These are phyloP conservation scores for Aspergillus eucalypticola DNA, from an alignment of 2,329 filamentous ascomycete genomes.

Conservation along the genomic window DNA sequence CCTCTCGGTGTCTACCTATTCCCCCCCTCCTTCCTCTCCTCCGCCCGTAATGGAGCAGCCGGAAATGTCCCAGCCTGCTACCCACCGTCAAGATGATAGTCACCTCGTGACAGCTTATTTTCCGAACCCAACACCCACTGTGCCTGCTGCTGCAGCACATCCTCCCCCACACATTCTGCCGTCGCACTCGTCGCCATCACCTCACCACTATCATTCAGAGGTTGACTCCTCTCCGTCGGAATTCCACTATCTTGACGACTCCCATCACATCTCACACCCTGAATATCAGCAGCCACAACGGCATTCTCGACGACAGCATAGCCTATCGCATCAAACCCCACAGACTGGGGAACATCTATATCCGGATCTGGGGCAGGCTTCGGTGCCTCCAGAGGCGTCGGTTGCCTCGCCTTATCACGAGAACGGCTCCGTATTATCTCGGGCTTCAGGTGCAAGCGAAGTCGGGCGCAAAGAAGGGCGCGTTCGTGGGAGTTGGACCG, in stretches of 20 bases:
- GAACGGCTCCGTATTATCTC: constrained; percentile 24
- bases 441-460: constrained; percentile 29
- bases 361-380: constrained; percentile 18
- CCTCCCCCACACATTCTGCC: constrained; percentile 12
- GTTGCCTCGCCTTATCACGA: constrained; percentile 25
- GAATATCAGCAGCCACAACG: constrained; percentile 20
- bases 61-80: constrained; percentile 40
- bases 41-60: constrained; percentile 32
- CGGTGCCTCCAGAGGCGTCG: constrained; percentile 24
- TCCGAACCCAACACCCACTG: constrained; percentile 20
- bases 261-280: constrained; percentile 23
- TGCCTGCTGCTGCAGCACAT: constrained; percentile 20
- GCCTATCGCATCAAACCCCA: constrained; percentile 5
- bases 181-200: constrained; percentile 9
- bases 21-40: constrained; percentile 12
- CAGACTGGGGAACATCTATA: constrained; percentile 22
- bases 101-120: constrained; percentile 26
- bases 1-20: constrained; percentile 3
- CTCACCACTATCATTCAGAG: constrained; percentile 6
- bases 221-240: constrained; percentile 21
- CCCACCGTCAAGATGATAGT: constrained; percentile 34
- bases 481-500: constrained; percentile 33
- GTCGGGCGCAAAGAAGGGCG: constrained; percentile 33
- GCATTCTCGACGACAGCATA: constrained; percentile 13
- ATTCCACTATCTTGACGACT: constrained; percentile 22